Conservation (phyloP, 129 eudicot species). For the Chrysanthemum seticuspe region DNA sequence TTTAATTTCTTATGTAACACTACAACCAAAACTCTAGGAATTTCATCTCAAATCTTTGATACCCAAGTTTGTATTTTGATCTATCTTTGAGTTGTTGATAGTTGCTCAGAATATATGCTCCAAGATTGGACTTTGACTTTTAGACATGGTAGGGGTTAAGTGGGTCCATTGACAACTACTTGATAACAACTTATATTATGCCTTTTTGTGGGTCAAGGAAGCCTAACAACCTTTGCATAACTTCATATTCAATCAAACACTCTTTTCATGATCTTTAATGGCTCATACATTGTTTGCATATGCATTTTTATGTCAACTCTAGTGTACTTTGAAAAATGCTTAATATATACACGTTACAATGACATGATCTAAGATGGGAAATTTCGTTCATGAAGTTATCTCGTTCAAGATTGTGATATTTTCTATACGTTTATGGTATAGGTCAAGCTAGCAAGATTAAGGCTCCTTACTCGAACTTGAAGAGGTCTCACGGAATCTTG, state of each 20-base stretch:
- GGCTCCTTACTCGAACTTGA: slow-evolving; percentile 51
- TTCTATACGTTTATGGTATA: slow-evolving; percentile 11
- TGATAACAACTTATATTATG: slow-evolving; percentile 7
- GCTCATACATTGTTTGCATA: slow-evolving; percentile 8
- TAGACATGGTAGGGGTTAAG: not conserved
- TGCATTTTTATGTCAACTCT: not conserved
- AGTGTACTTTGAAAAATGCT: not conserved
- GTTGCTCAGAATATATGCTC: slow-evolving; percentile 13
- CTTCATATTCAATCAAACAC: not conserved
- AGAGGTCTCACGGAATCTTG: slow-evolving; percentile 70
- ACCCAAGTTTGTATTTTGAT: too few species aligned
- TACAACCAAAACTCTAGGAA: not conserved
- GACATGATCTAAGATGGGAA: not conserved
- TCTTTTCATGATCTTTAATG: not conserved
- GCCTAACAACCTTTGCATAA: not conserved
- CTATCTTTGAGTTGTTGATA: slow-evolving; percentile 1
- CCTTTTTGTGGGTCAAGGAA: not conserved
- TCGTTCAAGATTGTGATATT: not conserved
- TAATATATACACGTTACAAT: not conserved
- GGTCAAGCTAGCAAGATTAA: slow-evolving; percentile 52
- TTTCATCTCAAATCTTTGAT: not conserved
- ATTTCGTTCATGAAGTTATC: not conserved
- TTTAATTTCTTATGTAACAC: too few species aligned
- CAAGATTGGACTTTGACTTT: slow-evolving; percentile 23
- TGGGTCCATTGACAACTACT: slow-evolving; percentile 19